phyloP scores from a whole-genome alignment of 2,329 filamentous ascomycete species.

The Nannizziopsis barbatae region DNA sequence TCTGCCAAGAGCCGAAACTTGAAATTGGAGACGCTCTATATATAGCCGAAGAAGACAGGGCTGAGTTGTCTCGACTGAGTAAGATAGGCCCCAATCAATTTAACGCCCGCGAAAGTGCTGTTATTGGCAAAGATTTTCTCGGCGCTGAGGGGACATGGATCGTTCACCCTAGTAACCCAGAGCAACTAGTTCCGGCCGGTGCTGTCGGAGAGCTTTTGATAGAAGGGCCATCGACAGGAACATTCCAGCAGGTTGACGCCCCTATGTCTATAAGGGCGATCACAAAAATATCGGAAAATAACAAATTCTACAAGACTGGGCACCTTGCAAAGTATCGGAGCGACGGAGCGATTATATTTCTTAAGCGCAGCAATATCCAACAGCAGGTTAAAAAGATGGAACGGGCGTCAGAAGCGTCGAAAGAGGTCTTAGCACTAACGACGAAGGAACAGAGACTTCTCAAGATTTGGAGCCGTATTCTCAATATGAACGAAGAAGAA shows the following conservation, averaged over 20 bases:
- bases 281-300: background rate
- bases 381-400: background rate
- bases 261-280: slow-evolving; percentile 20
- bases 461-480: slow-evolving; percentile 40
- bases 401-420: background rate
- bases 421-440: background rate
- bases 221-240: slow-evolving; percentile 46
- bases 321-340: slow-evolving; percentile 25
- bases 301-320: slow-evolving; percentile 26
- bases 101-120: background rate
- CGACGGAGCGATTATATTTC: slow-evolving; percentile 22
- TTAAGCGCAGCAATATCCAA: slow-evolving; percentile 18
- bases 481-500: slow-evolving; percentile 35
- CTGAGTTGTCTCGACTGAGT: slow-evolving; percentile 8
- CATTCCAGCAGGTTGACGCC: slow-evolving; percentile 41
- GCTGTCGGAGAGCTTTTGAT: slow-evolving; percentile 50
- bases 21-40: slow-evolving; percentile 3
- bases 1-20: slow-evolving; percentile 2
- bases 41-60: slow-evolving; percentile 3
- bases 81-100: background rate
- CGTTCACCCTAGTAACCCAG: slow-evolving; percentile 18
- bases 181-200: slow-evolving; percentile 42
- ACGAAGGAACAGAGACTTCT: background rate
- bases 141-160: slow-evolving; percentile 20
- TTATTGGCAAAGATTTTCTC: background rate